Evolutionary conservation across 495 filamentous ascomycete species (phyloP).

Genomic region (Extremus antarcticus): DNA sequence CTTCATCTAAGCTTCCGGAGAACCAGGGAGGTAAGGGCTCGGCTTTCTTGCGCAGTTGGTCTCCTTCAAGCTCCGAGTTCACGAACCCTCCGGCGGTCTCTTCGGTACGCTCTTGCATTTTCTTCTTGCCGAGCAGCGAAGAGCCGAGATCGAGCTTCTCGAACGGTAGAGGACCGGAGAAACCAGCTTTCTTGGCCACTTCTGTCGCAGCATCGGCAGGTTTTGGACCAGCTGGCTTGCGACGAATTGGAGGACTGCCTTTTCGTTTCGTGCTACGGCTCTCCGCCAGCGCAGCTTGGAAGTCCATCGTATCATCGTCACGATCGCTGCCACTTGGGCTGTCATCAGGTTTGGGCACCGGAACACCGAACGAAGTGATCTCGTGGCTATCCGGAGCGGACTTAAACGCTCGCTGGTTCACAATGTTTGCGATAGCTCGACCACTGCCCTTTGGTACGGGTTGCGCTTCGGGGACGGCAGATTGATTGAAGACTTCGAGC

Average conservation of each 20-base stretch:
- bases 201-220: background rate
- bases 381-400: slow-evolving; percentile 33
- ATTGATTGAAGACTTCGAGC: slow-evolving; percentile 37
- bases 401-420: slow-evolving; percentile 50
- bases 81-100: slow-evolving; percentile 62
- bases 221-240: background rate
- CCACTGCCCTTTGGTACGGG: slow-evolving; percentile 44
- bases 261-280: slow-evolving; percentile 33
- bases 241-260: slow-evolving; percentile 15
- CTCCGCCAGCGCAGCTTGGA: slow-evolving; percentile 48
- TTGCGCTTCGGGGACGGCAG: slow-evolving; percentile 40
- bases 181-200: slow-evolving; percentile 38
- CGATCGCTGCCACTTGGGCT: slow-evolving; percentile 31
- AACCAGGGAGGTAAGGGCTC: slow-evolving; percentile 84
- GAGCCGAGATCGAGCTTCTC: slow-evolving; percentile 66
- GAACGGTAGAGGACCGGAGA: slow-evolving; percentile 79
- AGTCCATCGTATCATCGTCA: slow-evolving; percentile 53
- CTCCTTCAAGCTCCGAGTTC: slow-evolving; percentile 29
- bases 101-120: slow-evolving; percentile 32
- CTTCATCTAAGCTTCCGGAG: slow-evolving; percentile 33
- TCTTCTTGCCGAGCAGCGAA: slow-evolving; percentile 45
- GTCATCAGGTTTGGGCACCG: slow-evolving; percentile 14
- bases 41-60: slow-evolving; percentile 31
- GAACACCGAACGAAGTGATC: slow-evolving; percentile 13
- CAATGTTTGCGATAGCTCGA: slow-evolving; percentile 48